Base-by-base conservation (phyloP, 345 rosid species). In the Salix udensis region DNA sequence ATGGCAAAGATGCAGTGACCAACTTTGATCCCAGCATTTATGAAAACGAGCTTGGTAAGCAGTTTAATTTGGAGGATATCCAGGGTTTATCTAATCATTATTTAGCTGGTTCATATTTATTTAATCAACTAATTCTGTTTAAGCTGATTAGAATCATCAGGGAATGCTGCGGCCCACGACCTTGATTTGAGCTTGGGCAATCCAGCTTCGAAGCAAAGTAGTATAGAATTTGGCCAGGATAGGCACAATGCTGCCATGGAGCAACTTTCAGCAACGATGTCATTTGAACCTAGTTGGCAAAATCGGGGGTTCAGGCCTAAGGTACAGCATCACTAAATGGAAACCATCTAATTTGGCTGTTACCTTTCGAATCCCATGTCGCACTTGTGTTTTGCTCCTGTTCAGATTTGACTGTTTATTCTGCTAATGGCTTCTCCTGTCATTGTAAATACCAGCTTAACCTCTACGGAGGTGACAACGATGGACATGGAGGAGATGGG, bases 1-100 rank as follows among this genome's bases (percentile, higher is more conserved):
- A 92, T 77, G 99, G 99, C 36, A 96, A 93, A 83, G 99, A 93
- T 26, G 97, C 98, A 21, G 97, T 93, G 61, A 96, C 97, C 23
- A 93, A 96, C 71, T 96, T 96, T 73, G 99, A 92, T 84, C 96
- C 94, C 10, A 89, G 85, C 87, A 79, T 92, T 62, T 96, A 96
- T 50, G 92, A 91, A 14, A 86, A 85, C 39, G 94, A 89, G 80
- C 89, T 86, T 55, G 90, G 96, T 91, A 68, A 67, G 70, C 39
- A 61, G 28, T 73, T 44, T 42, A 61, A 44, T 71, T 44, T 23
- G 46, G 2, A 30, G 24, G 10, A 40, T 64, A 7, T 39, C 66
- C 23, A 72, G 58, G 34, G 8, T 16, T 68, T 3, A n/a, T 74
- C 12, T 13, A 24, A 6, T 39, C 13, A 24, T 2, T 2, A 14